These are phyloP conservation scores for Yarrowia deformans DNA, from an alignment of 805 yeast species.

Conservation along the genomic window DNA sequence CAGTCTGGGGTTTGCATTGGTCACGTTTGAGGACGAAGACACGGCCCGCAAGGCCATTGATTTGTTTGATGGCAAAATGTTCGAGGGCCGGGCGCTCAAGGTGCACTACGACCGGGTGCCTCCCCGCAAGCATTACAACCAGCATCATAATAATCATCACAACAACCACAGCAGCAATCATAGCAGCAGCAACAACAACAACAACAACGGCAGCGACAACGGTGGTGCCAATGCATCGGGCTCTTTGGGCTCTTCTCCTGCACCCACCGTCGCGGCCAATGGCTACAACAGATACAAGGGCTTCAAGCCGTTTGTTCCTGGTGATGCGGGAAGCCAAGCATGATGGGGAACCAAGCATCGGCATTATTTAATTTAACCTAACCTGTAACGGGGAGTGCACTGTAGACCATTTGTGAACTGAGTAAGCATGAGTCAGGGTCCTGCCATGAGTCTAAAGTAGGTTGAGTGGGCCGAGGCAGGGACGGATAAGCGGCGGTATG, in stretches of 20 bases:
- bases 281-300: conserved; percentile 38
- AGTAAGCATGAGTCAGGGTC: too few species aligned
- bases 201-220: conserved; percentile 16
- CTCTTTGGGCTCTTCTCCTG: conserved; percentile 27
- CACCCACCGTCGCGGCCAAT: conserved; percentile 22
- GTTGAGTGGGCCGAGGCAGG: too few species aligned
- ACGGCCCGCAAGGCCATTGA: conserved; percentile 60
- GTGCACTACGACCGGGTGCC: conserved; percentile 60
- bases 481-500: too few species aligned
- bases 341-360: conserved; percentile 27
- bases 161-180: conserved; percentile 10
- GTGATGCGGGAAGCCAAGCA: conserved; percentile 33
- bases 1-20: conserved; percentile 71
- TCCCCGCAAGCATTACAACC: conserved; percentile 39
- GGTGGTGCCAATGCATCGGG: conserved; percentile 30
- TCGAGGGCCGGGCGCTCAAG: conserved; percentile 66
- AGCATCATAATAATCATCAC: conserved; percentile 14
- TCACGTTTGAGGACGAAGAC: conserved; percentile 56
- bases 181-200: not conserved
- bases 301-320: conserved; percentile 38
- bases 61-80: conserved; percentile 59
- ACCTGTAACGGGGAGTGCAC: not conserved
- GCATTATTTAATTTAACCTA: conserved; percentile 35
- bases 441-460: too few species aligned
- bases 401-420: not conserved